Percentiles rank a stretch among this genome's conserved stretches.
These are phyloP conservation scores for Yamadazyma taylorii DNA, from an alignment of 1,139 yeast genomes.

Conservation along the genomic window DNA sequence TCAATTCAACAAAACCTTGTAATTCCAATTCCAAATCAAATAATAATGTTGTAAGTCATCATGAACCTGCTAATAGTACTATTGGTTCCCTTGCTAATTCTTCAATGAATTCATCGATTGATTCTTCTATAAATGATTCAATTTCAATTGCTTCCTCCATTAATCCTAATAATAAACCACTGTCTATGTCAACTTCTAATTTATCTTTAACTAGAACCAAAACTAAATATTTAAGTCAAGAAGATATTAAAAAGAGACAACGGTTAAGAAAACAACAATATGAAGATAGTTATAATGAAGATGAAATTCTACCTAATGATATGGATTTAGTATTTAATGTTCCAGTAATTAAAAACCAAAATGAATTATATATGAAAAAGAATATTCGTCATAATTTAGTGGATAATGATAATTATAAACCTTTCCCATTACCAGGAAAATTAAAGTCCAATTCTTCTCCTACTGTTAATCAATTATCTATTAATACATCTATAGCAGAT, in stretches of 20 bases:
- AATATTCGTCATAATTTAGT: constrained; percentile 27
- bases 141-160: not conserved
- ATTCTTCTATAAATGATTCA: constrained; percentile 5
- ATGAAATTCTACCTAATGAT: constrained; percentile 40
- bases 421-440: constrained; percentile 42
- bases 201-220: constrained; percentile 33
- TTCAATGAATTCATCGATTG: constrained; percentile 5
- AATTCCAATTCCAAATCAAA: not conserved
- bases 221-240: constrained; percentile 34
- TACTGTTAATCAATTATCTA: constrained; percentile 10
- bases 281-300: constrained; percentile 47
- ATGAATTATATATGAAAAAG: constrained; percentile 31
- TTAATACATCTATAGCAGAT: constrained; percentile 5
- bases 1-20: not conserved
- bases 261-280: constrained; percentile 41
- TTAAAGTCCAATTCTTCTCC: constrained; percentile 19
- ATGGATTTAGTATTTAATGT: constrained; percentile 46
- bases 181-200: constrained; percentile 9
- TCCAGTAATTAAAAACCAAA: constrained; percentile 41
- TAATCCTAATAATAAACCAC: not conserved
- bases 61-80: constrained; percentile 3
- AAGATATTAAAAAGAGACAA: constrained; percentile 42
- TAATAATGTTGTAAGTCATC: not conserved
- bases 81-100: constrained; percentile 7
- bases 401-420: constrained; percentile 31